These are phyloP conservation scores for Stellera chamaejasme DNA, from an alignment of 345 rosid genomes.

Conservation along the genomic window DNA sequence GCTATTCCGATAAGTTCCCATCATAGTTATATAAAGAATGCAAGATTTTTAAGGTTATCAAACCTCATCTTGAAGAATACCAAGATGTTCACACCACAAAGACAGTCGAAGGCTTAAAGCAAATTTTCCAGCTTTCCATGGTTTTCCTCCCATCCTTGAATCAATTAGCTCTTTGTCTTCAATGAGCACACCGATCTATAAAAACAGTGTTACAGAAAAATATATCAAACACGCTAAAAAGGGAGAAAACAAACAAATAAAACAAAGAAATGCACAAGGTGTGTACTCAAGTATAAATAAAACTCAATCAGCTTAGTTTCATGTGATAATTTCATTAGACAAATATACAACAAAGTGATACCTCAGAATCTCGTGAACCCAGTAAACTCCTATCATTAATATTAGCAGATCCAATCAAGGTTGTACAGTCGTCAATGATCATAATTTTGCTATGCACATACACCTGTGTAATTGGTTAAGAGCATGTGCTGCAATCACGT, in stretches of 20 bases:
- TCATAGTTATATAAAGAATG: neutral
- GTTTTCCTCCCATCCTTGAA: constrained; percentile 86
- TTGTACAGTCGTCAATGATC: constrained; percentile 61
- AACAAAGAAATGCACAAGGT: no score
- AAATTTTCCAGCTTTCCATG: constrained; percentile 96
- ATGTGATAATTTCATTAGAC: no score
- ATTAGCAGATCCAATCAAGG: constrained; percentile 81
- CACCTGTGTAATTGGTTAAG: constrained; percentile 27
- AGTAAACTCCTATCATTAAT: constrained; percentile 89
- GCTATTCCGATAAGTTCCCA: neutral
- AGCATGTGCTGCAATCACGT: no score
- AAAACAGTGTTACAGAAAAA: constrained; percentile 3
- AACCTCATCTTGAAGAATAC: constrained; percentile 60
- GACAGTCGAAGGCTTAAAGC: constrained; percentile 80
- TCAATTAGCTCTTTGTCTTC: constrained; percentile 86
- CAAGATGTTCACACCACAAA: constrained; percentile 97
- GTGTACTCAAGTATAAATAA: no score
- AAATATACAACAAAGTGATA: constrained; percentile 15
- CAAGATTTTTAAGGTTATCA: constrained; percentile 3
- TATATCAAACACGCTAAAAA: no score
- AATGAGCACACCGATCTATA: constrained; percentile 78
- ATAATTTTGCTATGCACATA: constrained; percentile 91
- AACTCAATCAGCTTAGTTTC: no score
- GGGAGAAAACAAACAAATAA: no score
- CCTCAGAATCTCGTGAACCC: constrained; percentile 97